These are phyloP conservation scores for Helicostylum pulchrum DNA, from an alignment of 192 early-diverging fungal species.

Conservation along the genomic window DNA sequence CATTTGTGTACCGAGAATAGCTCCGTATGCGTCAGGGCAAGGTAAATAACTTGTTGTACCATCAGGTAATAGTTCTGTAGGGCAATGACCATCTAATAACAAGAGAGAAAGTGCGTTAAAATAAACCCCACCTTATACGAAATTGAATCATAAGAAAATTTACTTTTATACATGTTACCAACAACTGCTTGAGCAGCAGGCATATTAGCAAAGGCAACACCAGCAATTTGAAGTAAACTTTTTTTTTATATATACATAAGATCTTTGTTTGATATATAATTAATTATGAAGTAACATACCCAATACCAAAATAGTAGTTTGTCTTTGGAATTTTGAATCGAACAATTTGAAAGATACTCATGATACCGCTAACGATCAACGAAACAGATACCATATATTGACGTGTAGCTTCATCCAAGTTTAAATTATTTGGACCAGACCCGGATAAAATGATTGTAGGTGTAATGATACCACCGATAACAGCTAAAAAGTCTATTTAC, in stretches of 20 bases:
- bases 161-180: conserved; percentile 22
- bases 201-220: conserved; percentile 49
- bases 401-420: no score
- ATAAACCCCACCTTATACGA: no score
- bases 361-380: no score
- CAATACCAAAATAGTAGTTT: no score
- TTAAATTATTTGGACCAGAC: no score
- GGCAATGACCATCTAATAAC: conserved; percentile 8
- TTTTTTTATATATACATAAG: no score
- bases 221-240: conserved; percentile 42
- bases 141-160: conserved; percentile 16
- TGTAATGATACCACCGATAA: neutral
- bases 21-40: conserved; percentile 51
- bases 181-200: conserved; percentile 47
- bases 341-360: conserved; percentile 19
- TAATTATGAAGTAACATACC: no score
- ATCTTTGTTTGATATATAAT: no score
- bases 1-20: conserved; percentile 53
- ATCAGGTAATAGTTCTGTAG: conserved; percentile 28
- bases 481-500: neutral
- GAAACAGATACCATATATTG: no score
- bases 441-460: no score
- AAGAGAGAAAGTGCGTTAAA: conserved; percentile 4
- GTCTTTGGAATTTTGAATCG: no score
- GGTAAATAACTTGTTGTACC: conserved; percentile 38